Evolutionary conservation across 2,329 filamentous ascomycete species (phyloP), one percentile per base, ranked within the genome.

Genomic region (Xylariaceae sp.): DNA sequence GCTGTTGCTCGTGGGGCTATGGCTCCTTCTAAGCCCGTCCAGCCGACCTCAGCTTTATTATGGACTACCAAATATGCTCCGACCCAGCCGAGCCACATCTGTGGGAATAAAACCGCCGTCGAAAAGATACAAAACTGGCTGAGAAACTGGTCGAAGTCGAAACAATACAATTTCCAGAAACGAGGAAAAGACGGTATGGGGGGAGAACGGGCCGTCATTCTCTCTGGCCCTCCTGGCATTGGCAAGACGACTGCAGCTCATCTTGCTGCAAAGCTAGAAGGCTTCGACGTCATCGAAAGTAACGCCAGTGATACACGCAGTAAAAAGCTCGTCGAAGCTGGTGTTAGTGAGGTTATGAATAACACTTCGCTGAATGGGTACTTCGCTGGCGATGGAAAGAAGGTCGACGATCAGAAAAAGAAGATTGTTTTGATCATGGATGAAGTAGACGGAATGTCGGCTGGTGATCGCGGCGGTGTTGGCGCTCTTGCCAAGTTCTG

Each of bases 391-490:
- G 87, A 90, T 42, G 86, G 87, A 18, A 87, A 93, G 64, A 78
- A 83, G 43, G 82, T 95, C 3, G 85, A 96, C 34, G 67, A 72
- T 4, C 74, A 74, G 13, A 97, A 93, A 71, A 95, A 94, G 71
- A 96, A 96, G 54, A 81, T 97, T 26, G 88, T 96, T 4, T 71
- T 98, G 37, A 89, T 98, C 66, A 97, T 98, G 93, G 93, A 98
- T 55, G 93, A 98, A 66, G 93, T 98, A 4, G 93, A 98, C 57
- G 93, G 93, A 39, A 97, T 98, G 93, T 97, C 91, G 47, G 90
- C 89, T 28, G 93, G 93, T 60, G 93, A 98, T 61, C 84, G 93
- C 47, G 93, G 93, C 51, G 93, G 93, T 63, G 93, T 98, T 36
- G 93, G 90, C 38, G 93, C 93, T 22, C 74, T 98, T 42, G 91